Evolutionary conservation across 2,329 filamentous ascomycete genomes (phyloP).

Genomic region (Cordyceps cicadae): DNA sequence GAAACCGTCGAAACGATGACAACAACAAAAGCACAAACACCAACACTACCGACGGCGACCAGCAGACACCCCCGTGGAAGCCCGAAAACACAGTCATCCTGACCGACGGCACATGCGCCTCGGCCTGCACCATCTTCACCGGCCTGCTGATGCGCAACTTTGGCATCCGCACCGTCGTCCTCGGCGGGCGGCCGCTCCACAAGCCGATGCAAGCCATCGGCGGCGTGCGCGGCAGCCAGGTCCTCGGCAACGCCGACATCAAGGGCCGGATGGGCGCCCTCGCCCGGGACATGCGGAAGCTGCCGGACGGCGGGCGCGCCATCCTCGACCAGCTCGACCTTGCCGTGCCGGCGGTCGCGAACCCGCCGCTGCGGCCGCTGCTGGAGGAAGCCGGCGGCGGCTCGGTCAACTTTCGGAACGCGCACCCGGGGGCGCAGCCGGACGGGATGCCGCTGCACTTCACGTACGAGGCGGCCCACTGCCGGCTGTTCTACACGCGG

Average conservation of each 20-base stretch:
- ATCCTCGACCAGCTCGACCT: too few species aligned
- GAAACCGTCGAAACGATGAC: too few species aligned
- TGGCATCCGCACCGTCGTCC: conserved; percentile 34
- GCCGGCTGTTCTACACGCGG: conserved; percentile 50
- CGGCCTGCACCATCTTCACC: conserved; percentile 16
- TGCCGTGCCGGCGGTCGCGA: too few species aligned
- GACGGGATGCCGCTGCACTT: conserved; percentile 45
- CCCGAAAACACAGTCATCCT: conserved; percentile 17
- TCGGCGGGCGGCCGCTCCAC: conserved; percentile 51
- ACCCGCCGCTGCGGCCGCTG: not conserved
- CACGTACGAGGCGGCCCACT: conserved; percentile 51
- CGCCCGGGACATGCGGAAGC: not conserved
- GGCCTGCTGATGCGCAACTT: conserved; percentile 7
- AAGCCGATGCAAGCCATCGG: conserved; percentile 54
- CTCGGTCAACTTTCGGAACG: conserved; percentile 16
- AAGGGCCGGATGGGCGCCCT: not conserved
- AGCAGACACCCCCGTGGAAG: not conserved
- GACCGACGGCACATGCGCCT: conserved; percentile 19
- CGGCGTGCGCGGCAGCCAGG: conserved; percentile 49
- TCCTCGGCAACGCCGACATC: not conserved
- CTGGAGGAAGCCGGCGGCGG: not conserved
- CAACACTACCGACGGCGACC: too few species aligned
- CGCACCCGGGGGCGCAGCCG: conserved; percentile 15
- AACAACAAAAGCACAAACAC: not conserved
- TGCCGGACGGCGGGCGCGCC: not conserved